Evolutionary conservation across 129 eudicot genomes (phyloP), one percentile per base, ranked within the genome.

Genomic region (Rutidosis leptorrhynchoides): DNA sequence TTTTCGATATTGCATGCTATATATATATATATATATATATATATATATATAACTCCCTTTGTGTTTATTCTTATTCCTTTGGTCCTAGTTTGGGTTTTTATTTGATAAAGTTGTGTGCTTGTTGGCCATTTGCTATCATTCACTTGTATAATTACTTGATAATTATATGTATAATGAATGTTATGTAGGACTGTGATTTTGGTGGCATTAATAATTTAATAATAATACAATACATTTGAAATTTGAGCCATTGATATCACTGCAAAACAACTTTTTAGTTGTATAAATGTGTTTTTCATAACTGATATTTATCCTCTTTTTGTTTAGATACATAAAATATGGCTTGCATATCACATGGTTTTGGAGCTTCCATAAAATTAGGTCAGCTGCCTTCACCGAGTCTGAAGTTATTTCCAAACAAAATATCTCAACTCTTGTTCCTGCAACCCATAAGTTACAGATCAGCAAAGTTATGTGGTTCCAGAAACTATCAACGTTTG

Each of bases 331-430:
- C 58, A 55, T 23, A 68, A 28, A 60, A 17, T n/a, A 79, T 79
- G 83, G 83, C 76, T 35, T 68, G 76, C 68, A 62, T 68, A 69
- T 79, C 83, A 26, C 74, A 74, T 65, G 46, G 8, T 52, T 35
- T 68, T 29, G 72, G 75, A 62, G 62, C 62, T 62, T 65, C 78
- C 45, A 65, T 66, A 49, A 78, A 66, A 46, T 46, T 71, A 28
- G 42, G 55, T 33, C 68, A 73, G 71, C 75, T 49, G 25, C 78
- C 59, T 20, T 27, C 45, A 40, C 11, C 55, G 2, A 62, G 15
- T 67, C 71, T 67, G 58, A 35, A 32, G 17, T 77, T 46, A 7
- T 72, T 53, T 23, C 66, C 74, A 42, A 64, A 64, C 49, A 79
- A 79, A 62, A 5, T 62, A 68, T 68, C 79, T 19, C 74, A 74